Percentiles rank a stretch among this genome's conserved stretches.
phyloP scores from a whole-genome alignment of 1,139 yeast genomes.

The Saccharomyces hybrid region DNA sequence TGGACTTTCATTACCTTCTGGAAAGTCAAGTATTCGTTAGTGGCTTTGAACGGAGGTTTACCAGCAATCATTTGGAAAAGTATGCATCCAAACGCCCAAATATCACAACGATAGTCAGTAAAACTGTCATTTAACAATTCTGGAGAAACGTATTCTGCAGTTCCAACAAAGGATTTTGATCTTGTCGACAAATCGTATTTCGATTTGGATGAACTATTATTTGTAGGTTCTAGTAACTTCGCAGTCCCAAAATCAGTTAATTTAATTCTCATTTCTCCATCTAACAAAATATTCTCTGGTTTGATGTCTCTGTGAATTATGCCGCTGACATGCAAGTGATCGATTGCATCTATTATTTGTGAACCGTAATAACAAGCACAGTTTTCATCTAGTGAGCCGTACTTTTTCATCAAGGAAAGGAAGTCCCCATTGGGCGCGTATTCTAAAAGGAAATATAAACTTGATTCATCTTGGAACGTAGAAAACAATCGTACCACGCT shows the following conservation, averaged over 20 bases:
- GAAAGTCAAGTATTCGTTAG: constrained; percentile 87
- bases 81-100: constrained; percentile 97
- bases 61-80: constrained; percentile 91
- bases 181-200: constrained; percentile 51
- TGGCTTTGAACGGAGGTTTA: constrained; percentile 90
- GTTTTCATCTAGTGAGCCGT: constrained; percentile 49
- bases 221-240: constrained; percentile 49
- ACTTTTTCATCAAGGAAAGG: constrained; percentile 50
- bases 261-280: constrained; percentile 70
- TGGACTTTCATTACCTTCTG: constrained; percentile 85
- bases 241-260: constrained; percentile 99
- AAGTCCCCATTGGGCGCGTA: constrained; percentile 79
- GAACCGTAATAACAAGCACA: constrained; percentile 51
- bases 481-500: constrained; percentile 67
- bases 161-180: constrained; percentile 78
- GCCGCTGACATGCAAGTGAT: constrained; percentile 74
- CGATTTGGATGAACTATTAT: constrained; percentile 36
- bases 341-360: constrained; percentile 82
- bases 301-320: constrained; percentile 90
- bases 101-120: constrained; percentile 82
- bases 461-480: constrained; percentile 71
- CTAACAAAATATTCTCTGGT: constrained; percentile 87
- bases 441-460: constrained; percentile 66
- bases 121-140: constrained; percentile 77
- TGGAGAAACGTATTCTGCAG: constrained; percentile 79